phyloP scores from a whole-genome alignment of 495 filamentous ascomycete species.

The Penicillium pulvis region DNA sequence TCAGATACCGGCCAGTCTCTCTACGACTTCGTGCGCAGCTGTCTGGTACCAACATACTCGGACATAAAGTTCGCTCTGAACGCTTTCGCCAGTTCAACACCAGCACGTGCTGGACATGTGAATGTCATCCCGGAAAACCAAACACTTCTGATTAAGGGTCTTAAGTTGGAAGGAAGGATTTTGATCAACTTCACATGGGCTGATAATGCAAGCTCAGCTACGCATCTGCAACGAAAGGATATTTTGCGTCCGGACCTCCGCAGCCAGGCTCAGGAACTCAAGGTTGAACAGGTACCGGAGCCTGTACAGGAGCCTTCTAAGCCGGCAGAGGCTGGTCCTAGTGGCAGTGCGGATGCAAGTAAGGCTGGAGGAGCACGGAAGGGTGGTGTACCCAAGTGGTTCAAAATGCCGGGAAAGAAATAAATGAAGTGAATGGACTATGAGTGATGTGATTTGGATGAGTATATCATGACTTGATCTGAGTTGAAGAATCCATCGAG shows the following conservation, averaged over 20 bases:
- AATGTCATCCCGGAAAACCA: slow-evolving; percentile 48
- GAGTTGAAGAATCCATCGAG: background rate
- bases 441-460: slow-evolving; percentile 2
- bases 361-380: slow-evolving; percentile 44
- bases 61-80: slow-evolving; percentile 55
- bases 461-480: slow-evolving; percentile 1
- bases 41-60: slow-evolving; percentile 35
- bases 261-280: slow-evolving; percentile 66
- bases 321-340: slow-evolving; percentile 27
- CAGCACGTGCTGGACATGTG: slow-evolving; percentile 28
- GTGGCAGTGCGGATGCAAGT: slow-evolving; percentile 41
- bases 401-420: slow-evolving; percentile 66
- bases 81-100: slow-evolving; percentile 25
- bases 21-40: slow-evolving; percentile 65
- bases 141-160: slow-evolving; percentile 67
- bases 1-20: slow-evolving; percentile 64
- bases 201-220: slow-evolving; percentile 52
- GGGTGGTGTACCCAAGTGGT: slow-evolving; percentile 65
- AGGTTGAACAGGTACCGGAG: slow-evolving; percentile 51
- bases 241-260: slow-evolving; percentile 68
- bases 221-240: slow-evolving; percentile 34
- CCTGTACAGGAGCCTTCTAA: slow-evolving; percentile 43
- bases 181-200: slow-evolving; percentile 81
- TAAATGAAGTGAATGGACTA: slow-evolving; percentile 23
- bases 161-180: slow-evolving; percentile 67